phyloP scores from a whole-genome alignment of 225 moss, liverwort and hornwort species.

The Pseudisothecium myosuroides region DNA sequence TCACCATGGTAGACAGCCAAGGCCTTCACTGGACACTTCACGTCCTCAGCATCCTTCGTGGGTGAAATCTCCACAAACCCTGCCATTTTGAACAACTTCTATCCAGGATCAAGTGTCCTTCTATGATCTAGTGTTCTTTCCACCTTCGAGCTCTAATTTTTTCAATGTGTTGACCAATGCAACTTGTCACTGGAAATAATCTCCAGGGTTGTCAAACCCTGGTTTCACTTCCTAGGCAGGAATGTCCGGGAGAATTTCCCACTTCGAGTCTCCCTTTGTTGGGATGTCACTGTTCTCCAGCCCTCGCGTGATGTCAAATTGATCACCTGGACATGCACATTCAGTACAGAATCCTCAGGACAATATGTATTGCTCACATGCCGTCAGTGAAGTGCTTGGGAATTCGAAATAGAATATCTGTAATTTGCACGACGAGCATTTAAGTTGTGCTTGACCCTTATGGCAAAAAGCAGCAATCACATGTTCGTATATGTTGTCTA shows the following conservation, averaged over 20 bases:
- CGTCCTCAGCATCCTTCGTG: background rate
- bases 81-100: background rate
- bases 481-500: background rate
- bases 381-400: background rate
- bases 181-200: background rate
- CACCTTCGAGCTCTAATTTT: background rate
- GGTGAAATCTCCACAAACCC: background rate
- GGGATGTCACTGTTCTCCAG: background rate
- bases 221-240: background rate
- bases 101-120: too few species aligned
- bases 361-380: background rate
- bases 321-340: background rate
- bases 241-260: background rate
- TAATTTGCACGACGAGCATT: background rate
- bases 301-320: background rate
- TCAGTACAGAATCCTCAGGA: background rate
- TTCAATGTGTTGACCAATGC: background rate
- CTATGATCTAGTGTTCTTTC: too few species aligned
- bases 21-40: background rate
- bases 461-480: background rate
- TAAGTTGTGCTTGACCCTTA: background rate
- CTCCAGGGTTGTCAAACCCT: background rate
- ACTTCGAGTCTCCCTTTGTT: background rate
- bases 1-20: too few species aligned
- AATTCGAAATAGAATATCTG: background rate